Evolutionary conservation across 768 basidiomycete species (phyloP).

Genomic region (Sutorius australiensis): DNA sequence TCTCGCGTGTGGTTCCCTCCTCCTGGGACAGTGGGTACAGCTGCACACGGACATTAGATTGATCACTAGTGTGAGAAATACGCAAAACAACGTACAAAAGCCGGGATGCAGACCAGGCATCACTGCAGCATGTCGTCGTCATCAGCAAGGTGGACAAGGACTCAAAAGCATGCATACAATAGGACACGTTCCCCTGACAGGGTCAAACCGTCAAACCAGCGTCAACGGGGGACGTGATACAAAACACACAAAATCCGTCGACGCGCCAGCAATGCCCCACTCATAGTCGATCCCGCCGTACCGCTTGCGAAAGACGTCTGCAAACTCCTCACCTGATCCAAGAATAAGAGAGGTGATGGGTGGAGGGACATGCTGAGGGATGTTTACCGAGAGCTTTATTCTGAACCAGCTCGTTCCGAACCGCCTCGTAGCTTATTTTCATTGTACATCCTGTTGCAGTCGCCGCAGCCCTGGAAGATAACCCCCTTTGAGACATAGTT

Average conservation of each 20-base stretch:
- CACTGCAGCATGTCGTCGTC: constrained; percentile 25
- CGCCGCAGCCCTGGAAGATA: constrained; percentile 50
- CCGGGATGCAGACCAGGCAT: constrained; percentile 70
- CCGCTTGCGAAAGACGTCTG: constrained; percentile 52
- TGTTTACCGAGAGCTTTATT: constrained; percentile 55
- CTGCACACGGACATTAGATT: constrained; percentile 30
- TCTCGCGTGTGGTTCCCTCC: constrained; percentile 75
- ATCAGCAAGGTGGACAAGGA: not conserved
- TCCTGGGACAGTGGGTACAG: constrained; percentile 64
- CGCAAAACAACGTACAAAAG: constrained; percentile 33
- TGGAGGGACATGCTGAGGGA: not conserved
- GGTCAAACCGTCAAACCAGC: not conserved
- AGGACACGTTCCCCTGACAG: constrained; percentile 52
- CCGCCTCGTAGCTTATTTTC: constrained; percentile 35
- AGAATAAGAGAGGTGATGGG: not conserved
- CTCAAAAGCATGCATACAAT: constrained; percentile 41
- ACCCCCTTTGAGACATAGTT: not conserved
- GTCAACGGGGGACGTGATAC: not conserved
- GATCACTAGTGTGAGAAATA: not conserved
- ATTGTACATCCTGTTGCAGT: constrained; percentile 62
- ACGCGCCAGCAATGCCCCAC: constrained; percentile 67
- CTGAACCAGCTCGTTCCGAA: constrained; percentile 58
- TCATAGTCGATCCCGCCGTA: constrained; percentile 59
- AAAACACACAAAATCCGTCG: constrained; percentile 74
- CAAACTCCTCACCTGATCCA: constrained; percentile 57